A percentile compares a stretch with the other conserved stretches of the same genome.
Conservation (phyloP, 2,329 filamentous ascomycete species). For the Lizonia empirigonia region DNA sequence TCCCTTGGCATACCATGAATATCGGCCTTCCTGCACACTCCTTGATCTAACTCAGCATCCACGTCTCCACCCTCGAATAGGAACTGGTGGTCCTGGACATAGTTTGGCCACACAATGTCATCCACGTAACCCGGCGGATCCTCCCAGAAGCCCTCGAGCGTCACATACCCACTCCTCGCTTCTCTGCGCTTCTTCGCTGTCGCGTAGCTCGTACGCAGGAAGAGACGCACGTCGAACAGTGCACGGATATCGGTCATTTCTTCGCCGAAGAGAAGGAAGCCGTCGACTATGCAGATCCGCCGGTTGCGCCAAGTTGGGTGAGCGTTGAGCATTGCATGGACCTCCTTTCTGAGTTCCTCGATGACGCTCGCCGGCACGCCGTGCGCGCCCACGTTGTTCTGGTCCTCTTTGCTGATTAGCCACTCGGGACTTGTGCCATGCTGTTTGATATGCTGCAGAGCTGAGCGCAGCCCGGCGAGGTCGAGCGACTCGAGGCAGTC, state of each 20-base stretch:
- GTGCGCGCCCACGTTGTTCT: constrained; percentile 58
- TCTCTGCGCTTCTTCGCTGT: constrained; percentile 69
- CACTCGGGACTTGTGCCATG: constrained; percentile 64
- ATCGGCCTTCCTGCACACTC: constrained; percentile 38
- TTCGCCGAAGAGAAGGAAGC: constrained; percentile 80
- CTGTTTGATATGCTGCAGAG: constrained; percentile 71
- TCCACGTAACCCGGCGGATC: constrained; percentile 96
- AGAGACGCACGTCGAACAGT: constrained; percentile 75
- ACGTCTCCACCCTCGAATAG: constrained; percentile 75
- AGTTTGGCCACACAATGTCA: constrained; percentile 94
- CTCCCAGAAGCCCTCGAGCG: constrained; percentile 85
- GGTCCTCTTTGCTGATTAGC: constrained; percentile 62
- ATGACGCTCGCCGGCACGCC: constrained; percentile 39
- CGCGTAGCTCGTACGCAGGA: constrained; percentile 70
- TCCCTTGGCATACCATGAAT: constrained; percentile 50
- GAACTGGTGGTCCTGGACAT: constrained; percentile 79
- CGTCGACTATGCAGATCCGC: constrained; percentile 73
- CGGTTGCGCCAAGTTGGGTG: constrained; percentile 24
- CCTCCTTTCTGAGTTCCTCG: constrained; percentile 43
- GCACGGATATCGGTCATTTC: constrained; percentile 59
- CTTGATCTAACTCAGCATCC: constrained; percentile 58
- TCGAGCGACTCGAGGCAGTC: constrained; percentile 84
- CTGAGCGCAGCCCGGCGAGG: constrained; percentile 68
- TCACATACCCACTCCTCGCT: constrained; percentile 76
- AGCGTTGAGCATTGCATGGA: constrained; percentile 19